Conservation (phyloP, 2,329 filamentous ascomycete genomes). For the Colletotrichum melonis region DNA sequence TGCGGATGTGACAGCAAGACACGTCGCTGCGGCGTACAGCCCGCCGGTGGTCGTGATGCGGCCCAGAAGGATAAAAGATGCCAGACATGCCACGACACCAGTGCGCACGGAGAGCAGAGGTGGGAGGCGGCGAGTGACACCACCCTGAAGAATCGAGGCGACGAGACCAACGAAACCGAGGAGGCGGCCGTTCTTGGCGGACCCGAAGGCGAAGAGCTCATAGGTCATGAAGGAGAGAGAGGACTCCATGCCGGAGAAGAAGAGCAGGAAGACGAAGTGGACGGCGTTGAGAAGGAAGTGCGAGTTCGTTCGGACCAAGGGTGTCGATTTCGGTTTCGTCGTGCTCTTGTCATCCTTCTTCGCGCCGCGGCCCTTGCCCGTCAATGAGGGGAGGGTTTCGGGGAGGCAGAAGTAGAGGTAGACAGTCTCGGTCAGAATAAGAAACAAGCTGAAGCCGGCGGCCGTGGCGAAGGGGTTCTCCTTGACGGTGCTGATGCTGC, state of each 20-base stretch:
- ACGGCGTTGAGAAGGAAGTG: constrained; percentile 84
- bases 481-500: constrained; percentile 79
- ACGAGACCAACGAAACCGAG: constrained; percentile 93
- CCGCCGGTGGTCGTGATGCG: constrained; percentile 73
- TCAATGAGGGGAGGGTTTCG: constrained; percentile 80
- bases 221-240: constrained; percentile 98
- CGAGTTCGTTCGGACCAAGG: constrained; percentile 77
- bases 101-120: constrained; percentile 83
- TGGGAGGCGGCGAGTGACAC: constrained; percentile 86
- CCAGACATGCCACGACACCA: constrained; percentile 81
- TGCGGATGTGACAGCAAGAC: constrained; percentile 89
- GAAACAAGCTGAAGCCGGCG: constrained; percentile 84
- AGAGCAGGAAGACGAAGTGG: constrained; percentile 92
- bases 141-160: constrained; percentile 91
- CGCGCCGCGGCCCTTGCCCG: constrained; percentile 42
- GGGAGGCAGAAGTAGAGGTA: constrained; percentile 89
- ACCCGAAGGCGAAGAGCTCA: constrained; percentile 86
- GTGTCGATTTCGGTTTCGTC: constrained; percentile 36
- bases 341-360: constrained; percentile 36
- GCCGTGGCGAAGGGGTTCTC: constrained; percentile 95
- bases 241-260: constrained; percentile 99
- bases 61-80: constrained; percentile 84
- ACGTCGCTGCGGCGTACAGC: constrained; percentile 84
- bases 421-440: constrained; percentile 87
- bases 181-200: constrained; percentile 83